Conservation (phyloP, 2,329 filamentous ascomycete species). For the Parastagonospora nodorum region DNA sequence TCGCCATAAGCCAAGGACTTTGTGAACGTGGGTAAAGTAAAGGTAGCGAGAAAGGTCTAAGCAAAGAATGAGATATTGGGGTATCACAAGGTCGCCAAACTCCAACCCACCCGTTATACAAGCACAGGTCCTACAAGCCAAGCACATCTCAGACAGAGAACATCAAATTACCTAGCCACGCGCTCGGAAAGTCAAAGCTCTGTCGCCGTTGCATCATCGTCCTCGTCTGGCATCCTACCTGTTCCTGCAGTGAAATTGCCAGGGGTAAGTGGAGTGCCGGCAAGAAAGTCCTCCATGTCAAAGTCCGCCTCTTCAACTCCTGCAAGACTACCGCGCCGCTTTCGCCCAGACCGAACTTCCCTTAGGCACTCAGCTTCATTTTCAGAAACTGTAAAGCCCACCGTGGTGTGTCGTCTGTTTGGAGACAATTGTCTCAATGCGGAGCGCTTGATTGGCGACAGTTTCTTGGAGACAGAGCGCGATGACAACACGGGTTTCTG, state of each 20-base stretch:
- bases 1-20: too few relatives aligned
- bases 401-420: constrained; percentile 37
- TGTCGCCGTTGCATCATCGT: constrained; percentile 25
- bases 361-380: constrained; percentile 12
- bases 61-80: background rate
- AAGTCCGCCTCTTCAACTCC: constrained; percentile 35
- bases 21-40: constrained; percentile 1
- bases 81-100: constrained; percentile 1
- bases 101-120: constrained; percentile 2
- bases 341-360: constrained; percentile 6
- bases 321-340: constrained; percentile 26
- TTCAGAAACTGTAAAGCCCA: constrained; percentile 27
- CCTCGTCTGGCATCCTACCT: constrained; percentile 24
- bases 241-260: constrained; percentile 29
- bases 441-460: constrained; percentile 30
- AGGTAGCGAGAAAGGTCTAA: background rate
- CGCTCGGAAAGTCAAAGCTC: constrained; percentile 19
- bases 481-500: constrained; percentile 17
- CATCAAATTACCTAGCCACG: background rate
- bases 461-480: constrained; percentile 18
- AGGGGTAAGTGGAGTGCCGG: constrained; percentile 45
- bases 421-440: constrained; percentile 42
- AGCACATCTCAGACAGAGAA: background rate
- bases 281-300: constrained; percentile 47
- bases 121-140: background rate